Percentiles rank a stretch among this genome's conserved stretches.
These are phyloP conservation scores for Rhodamnia argentea DNA, from an alignment of 345 rosid species.

Conservation along the genomic window DNA sequence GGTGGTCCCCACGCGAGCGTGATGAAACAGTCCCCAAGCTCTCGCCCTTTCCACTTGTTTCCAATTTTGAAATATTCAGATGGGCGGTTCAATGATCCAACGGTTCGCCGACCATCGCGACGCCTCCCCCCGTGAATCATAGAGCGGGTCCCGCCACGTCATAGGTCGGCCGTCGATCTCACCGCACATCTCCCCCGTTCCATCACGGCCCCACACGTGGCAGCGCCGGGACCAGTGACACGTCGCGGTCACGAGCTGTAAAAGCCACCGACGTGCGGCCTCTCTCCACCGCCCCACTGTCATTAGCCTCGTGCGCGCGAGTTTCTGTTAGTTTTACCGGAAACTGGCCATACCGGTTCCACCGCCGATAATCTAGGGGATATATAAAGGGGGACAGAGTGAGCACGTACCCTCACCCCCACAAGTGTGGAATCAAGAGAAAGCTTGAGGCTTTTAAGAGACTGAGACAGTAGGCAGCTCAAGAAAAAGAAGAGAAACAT, in stretches of 20 bases:
- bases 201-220: constrained; percentile 11
- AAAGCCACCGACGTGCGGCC: neutral
- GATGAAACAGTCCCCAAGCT: neutral
- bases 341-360: neutral
- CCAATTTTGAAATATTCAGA: neutral
- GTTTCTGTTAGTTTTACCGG: neutral
- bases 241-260: neutral
- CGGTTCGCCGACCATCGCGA: constrained; percentile 4
- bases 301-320: neutral
- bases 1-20: neutral
- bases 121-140: neutral
- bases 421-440: neutral
- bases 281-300: neutral
- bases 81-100: constrained; percentile 1
- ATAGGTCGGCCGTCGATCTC: constrained; percentile 8
- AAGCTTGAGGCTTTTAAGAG: neutral
- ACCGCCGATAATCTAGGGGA: neutral
- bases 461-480: neutral
- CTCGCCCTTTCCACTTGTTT: neutral
- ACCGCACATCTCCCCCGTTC: neutral
- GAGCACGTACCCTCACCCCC: neutral
- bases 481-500: constrained; percentile 6
- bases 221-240: neutral
- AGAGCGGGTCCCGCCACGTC: constrained; percentile 10
- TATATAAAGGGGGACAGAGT: neutral